These are phyloP conservation scores for Pythium oligandrum DNA, from an alignment of 352 stramenopile species.

Conservation along the genomic window DNA sequence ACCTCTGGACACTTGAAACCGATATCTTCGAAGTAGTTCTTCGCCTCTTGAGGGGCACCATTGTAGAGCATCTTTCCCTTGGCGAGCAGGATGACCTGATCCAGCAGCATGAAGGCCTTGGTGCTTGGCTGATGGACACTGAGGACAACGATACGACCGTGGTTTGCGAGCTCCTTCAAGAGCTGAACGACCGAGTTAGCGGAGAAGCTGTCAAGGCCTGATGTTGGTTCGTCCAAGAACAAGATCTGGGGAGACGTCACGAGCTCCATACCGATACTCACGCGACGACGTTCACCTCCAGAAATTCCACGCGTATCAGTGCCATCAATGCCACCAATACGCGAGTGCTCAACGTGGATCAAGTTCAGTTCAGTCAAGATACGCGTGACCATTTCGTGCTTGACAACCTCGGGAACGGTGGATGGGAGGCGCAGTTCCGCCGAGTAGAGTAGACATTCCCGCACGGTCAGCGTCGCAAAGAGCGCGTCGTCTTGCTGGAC, in stretches of 20 bases:
- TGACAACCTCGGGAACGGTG: slow-evolving; percentile 39
- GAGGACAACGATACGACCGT: slow-evolving; percentile 76
- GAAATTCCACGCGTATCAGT: slow-evolving; percentile 83
- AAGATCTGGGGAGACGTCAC: slow-evolving; percentile 85
- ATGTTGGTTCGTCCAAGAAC: slow-evolving; percentile 91
- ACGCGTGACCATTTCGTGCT: slow-evolving; percentile 63
- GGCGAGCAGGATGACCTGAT: slow-evolving; percentile 88
- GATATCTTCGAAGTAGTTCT: slow-evolving; percentile 55
- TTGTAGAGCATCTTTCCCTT: slow-evolving; percentile 73
- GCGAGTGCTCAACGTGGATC: slow-evolving; percentile 48
- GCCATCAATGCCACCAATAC: slow-evolving; percentile 40
- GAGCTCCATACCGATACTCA: slow-evolving; percentile 93
- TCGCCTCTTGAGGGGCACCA: slow-evolving; percentile 39
- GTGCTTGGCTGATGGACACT: slow-evolving; percentile 90
- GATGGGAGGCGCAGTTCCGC: slow-evolving; percentile 65
- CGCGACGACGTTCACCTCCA: slow-evolving; percentile 89
- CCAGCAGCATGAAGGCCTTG: slow-evolving; percentile 87
- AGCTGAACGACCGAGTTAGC: slow-evolving; percentile 89
- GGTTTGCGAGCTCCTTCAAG: slow-evolving; percentile 78
- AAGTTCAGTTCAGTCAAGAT: slow-evolving; percentile 75
- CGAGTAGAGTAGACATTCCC: slow-evolving; percentile 82
- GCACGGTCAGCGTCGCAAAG: slow-evolving; percentile 75
- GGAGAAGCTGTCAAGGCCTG: slow-evolving; percentile 87
- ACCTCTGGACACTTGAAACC: slow-evolving; percentile 51
- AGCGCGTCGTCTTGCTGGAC: slow-evolving; percentile 87